Evolutionary conservation across 352 stramenopile species (phyloP).

Genomic region (Phytopythium oedochilum): DNA sequence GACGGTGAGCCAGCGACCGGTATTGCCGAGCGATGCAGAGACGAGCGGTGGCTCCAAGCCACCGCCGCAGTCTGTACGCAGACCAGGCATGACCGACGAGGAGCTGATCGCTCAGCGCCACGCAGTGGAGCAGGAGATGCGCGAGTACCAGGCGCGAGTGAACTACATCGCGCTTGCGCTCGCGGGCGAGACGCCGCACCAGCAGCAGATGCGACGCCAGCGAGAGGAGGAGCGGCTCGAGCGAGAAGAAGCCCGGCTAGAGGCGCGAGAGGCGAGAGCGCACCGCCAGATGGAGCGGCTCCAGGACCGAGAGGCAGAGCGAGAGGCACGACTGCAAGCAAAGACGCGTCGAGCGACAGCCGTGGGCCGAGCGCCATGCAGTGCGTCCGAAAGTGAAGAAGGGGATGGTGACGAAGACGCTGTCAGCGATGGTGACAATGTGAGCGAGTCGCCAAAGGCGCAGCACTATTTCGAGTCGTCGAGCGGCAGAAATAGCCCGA

Average conservation of each 20-base stretch:
- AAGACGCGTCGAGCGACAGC: not conserved
- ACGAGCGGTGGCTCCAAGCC: too few species aligned
- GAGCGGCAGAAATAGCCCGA: too few species aligned
- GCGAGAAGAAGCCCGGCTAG: slow-evolving; percentile 41
- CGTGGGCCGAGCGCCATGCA: not conserved
- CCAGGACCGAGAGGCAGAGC: slow-evolving; percentile 32
- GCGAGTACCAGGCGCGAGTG: slow-evolving; percentile 36
- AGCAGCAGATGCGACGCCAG: slow-evolving; percentile 42
- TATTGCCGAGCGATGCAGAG: not conserved
- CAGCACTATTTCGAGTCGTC: not conserved
- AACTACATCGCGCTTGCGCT: slow-evolving; percentile 62
- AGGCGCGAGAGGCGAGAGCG: slow-evolving; percentile 37
- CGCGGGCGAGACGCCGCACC: slow-evolving; percentile 57
- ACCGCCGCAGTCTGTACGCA: not conserved
- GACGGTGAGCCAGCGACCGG: too few species aligned
- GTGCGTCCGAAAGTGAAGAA: not conserved
- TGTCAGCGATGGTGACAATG: too few species aligned
- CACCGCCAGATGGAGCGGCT: slow-evolving; percentile 48
- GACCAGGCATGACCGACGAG: slow-evolving; percentile 10
- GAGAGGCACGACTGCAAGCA: not conserved
- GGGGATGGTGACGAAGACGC: too few species aligned
- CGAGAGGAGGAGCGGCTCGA: slow-evolving; percentile 43
- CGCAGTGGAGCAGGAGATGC: slow-evolving; percentile 36
- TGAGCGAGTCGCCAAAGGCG: not conserved
- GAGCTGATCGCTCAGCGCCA: slow-evolving; percentile 27